phyloP scores from a whole-genome alignment of 2,329 filamentous ascomycete genomes.

The Exserohilum turcica region DNA sequence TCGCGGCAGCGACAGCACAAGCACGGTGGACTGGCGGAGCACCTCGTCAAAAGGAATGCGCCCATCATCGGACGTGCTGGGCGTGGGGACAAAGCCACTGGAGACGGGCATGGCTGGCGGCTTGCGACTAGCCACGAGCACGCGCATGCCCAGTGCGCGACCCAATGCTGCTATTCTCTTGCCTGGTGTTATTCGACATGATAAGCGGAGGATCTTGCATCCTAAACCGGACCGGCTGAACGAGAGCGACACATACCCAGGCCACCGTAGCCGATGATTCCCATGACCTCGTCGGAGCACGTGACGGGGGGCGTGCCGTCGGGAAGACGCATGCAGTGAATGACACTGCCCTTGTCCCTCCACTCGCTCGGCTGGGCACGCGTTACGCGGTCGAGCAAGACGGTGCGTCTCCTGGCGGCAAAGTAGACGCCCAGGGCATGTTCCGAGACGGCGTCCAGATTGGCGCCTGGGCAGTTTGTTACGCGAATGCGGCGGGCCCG shows the following conservation, averaged over 20 bases:
- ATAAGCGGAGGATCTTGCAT: conserved; percentile 18
- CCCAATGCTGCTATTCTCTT: conserved; percentile 54
- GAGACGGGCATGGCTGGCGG: conserved; percentile 12
- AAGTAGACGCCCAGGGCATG: conserved; percentile 59
- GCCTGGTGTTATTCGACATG: conserved; percentile 26
- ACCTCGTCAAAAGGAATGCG: conserved; percentile 48
- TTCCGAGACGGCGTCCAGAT: conserved; percentile 56
- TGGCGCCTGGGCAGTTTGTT: conserved; percentile 55
- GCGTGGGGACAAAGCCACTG: conserved; percentile 7
- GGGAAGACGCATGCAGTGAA: conserved; percentile 37
- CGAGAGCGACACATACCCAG: conserved; percentile 46
- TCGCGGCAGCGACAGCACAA: conserved; percentile 46
- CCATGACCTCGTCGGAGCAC: conserved; percentile 56
- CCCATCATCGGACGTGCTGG: conserved; percentile 24
- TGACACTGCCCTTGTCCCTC: conserved; percentile 47
- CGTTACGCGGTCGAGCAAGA: conserved; percentile 37
- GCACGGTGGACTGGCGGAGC: conserved; percentile 44
- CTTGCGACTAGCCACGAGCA: conserved; percentile 55
- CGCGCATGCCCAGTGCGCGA: conserved; percentile 54
- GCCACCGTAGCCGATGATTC: conserved; percentile 57
- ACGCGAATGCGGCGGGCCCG: conserved; percentile 52
- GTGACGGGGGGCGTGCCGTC: conserved; percentile 51
- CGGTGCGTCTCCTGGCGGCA: conserved; percentile 51
- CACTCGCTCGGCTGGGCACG: conserved; percentile 47
- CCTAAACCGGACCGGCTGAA: conserved; percentile 10